These are phyloP conservation scores for Corymbia calophylla DNA, from an alignment of 441 rosid species.

Conservation along the genomic window DNA sequence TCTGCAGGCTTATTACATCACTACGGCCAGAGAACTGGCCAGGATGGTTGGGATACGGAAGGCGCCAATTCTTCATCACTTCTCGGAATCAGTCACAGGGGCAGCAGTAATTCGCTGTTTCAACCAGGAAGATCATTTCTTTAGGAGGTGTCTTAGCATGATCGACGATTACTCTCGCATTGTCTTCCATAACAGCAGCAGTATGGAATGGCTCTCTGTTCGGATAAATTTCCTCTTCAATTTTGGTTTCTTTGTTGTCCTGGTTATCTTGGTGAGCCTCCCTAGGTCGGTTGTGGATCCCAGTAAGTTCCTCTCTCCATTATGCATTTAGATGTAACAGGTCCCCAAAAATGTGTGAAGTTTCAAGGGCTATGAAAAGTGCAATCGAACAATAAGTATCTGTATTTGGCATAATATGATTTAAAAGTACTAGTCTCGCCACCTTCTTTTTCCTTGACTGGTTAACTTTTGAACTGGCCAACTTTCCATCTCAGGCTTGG, in stretches of 20 bases:
- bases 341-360: neutral
- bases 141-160: conserved; percentile 20
- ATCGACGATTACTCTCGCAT: conserved; percentile 50
- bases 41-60: conserved; percentile 62
- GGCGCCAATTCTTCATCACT: conserved; percentile 66
- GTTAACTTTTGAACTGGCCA: neutral
- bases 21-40: conserved; percentile 68
- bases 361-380: neutral
- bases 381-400: neutral
- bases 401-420: neutral
- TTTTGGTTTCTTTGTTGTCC: conserved; percentile 47
- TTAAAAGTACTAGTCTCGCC: neutral
- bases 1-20: conserved; percentile 45
- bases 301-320: conserved; percentile 31
- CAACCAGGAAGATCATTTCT: conserved; percentile 46
- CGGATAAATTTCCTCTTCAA: conserved; percentile 64
- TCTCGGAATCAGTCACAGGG: conserved; percentile 52
- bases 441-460: neutral
- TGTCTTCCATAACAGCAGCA: conserved; percentile 49
- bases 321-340: neutral
- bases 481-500: conserved; percentile 32
- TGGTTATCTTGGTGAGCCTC: conserved; percentile 47
- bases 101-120: conserved; percentile 53
- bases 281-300: conserved; percentile 48
- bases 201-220: conserved; percentile 65